Conservation (phyloP, 1,139 yeast genomes). For the Geotrichum bryndzae region DNA sequence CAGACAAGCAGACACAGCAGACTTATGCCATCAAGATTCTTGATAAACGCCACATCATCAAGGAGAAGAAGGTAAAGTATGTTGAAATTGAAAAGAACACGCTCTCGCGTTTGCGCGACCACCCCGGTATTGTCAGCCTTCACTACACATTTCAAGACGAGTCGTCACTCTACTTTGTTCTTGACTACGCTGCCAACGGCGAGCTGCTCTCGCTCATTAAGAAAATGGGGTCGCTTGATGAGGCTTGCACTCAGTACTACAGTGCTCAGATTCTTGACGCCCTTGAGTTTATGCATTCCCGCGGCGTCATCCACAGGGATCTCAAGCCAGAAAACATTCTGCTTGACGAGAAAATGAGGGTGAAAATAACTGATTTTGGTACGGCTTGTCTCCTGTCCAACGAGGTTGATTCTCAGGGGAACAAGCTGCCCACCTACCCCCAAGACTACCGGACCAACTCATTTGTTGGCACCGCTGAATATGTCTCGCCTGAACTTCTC, state of each 20-base stretch:
- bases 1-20: constrained; percentile 64
- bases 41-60: constrained; percentile 88
- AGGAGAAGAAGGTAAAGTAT: constrained; percentile 90
- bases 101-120: constrained; percentile 73
- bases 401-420: constrained; percentile 35
- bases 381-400: constrained; percentile 78
- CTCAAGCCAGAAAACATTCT: constrained; percentile 86
- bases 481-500: constrained; percentile 88
- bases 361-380: constrained; percentile 96
- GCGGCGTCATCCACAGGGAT: constrained; percentile 90
- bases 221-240: constrained; percentile 67
- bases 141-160: constrained; percentile 94
- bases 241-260: constrained; percentile 66
- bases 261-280: constrained; percentile 82
- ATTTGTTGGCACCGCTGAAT: constrained; percentile 81
- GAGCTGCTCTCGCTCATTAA: constrained; percentile 78
- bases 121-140: constrained; percentile 80
- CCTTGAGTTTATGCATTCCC: constrained; percentile 69
- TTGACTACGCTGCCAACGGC: constrained; percentile 90
- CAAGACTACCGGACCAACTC: constrained; percentile 68
- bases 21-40: constrained; percentile 87
- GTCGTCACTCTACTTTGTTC: constrained; percentile 78
- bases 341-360: constrained; percentile 70
- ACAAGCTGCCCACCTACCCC: constrained; percentile 31
- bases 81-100: constrained; percentile 95